Percentiles rank a stretch among this genome's conserved stretches.
These are phyloP conservation scores for Ballota nigra DNA, from an alignment of 257 asterid species.

Conservation along the genomic window DNA sequence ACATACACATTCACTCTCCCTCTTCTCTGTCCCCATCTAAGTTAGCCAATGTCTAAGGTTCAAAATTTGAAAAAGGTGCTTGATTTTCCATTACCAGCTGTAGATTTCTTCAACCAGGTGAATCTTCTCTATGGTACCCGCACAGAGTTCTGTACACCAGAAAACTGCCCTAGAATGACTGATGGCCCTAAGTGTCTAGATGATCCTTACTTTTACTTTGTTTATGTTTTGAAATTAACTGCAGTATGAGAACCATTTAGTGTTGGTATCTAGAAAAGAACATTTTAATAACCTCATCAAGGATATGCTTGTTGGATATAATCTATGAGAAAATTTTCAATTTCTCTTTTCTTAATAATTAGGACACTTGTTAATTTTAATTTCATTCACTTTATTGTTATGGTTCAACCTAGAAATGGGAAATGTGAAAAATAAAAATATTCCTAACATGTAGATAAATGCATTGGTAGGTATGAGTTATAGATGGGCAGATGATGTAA, in stretches of 20 bases:
- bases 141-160: constrained; percentile 89
- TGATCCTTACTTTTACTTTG: neutral
- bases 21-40: constrained; percentile 19
- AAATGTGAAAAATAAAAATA: neutral
- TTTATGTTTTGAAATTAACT: neutral
- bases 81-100: constrained; percentile 62
- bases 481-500: too few relatives aligned
- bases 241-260: neutral
- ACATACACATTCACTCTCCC: constrained; percentile 22
- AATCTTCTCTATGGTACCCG: constrained; percentile 92
- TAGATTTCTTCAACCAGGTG: constrained; percentile 95
- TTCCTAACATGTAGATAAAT: constrained; percentile 8
- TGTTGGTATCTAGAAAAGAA: neutral
- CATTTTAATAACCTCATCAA: neutral
- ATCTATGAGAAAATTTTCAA: neutral
- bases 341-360: constrained; percentile 8
- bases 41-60: constrained; percentile 16
- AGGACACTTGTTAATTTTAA: neutral
- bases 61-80: constrained; percentile 33
- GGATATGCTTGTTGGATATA: constrained; percentile 1
- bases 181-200: constrained; percentile 86
- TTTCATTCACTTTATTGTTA: neutral
- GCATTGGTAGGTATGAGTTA: too few relatives aligned
- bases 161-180: constrained; percentile 91
- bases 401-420: constrained; percentile 4